These are phyloP conservation scores for Aureobasidium leucospermi DNA, from an alignment of 2,329 filamentous ascomycete genomes.

Conservation along the genomic window DNA sequence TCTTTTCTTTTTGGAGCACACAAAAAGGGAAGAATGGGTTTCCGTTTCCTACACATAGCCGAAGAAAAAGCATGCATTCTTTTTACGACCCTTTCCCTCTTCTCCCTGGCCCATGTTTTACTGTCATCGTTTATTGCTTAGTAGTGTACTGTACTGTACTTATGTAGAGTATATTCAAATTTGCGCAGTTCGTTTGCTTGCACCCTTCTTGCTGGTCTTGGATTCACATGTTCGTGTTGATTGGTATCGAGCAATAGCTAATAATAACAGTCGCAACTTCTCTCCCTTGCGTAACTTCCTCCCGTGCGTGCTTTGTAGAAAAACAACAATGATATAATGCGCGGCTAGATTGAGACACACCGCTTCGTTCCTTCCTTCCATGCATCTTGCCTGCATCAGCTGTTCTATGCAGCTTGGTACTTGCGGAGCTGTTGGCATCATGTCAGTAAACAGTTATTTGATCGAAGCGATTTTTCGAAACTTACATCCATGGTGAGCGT, in stretches of 20 bases:
- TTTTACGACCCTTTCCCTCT: not conserved
- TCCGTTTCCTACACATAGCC: not conserved
- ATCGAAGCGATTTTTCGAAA: constrained; percentile 17
- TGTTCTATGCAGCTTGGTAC: constrained; percentile 23
- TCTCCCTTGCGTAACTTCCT: not conserved
- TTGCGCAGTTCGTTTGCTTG: too few species aligned
- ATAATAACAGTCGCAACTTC: not conserved
- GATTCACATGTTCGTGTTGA: not conserved
- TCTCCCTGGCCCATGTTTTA: not conserved
- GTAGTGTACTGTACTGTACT: not conserved
- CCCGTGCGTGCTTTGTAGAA: not conserved
- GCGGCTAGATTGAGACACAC: not conserved
- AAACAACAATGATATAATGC: too few species aligned
- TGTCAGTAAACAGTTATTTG: not conserved
- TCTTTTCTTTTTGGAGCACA: constrained; percentile 5
- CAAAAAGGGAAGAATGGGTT: not conserved
- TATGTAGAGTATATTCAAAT: too few species aligned
- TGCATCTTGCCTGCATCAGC: too few species aligned
- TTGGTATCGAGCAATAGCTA: constrained; percentile 3
- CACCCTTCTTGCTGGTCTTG: not conserved
- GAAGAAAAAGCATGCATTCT: constrained; percentile 13
- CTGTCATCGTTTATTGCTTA: not conserved
- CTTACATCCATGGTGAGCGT: constrained; percentile 93
- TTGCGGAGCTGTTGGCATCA: constrained; percentile 24
- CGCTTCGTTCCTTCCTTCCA: not conserved